Evolutionary conservation across 441 rosid species (phyloP).

Genomic region (Sinapis alba): DNA sequence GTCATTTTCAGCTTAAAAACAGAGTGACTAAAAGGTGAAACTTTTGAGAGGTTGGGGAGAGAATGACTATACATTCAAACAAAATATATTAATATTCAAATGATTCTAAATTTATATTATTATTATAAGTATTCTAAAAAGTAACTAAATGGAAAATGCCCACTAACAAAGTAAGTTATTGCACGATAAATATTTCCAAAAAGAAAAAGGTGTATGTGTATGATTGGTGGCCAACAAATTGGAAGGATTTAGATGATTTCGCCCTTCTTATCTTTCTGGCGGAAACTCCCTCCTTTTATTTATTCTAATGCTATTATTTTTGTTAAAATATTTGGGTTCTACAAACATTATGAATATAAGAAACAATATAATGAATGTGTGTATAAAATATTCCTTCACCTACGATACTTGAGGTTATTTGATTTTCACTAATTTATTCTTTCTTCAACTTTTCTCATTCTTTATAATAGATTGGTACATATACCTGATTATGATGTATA

Average conservation of each 20-base stretch:
- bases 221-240: constrained; percentile 55
- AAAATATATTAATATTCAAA: constrained; percentile 29
- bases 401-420: constrained; percentile 32
- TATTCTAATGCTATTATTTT: constrained; percentile 37
- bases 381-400: constrained; percentile 2
- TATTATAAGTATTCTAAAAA: constrained; percentile 25
- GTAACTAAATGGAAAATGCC: constrained; percentile 58
- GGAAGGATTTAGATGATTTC: constrained; percentile 55
- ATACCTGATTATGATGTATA: constrained; percentile 38
- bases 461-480: constrained; percentile 32
- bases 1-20: constrained; percentile 25
- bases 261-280: constrained; percentile 48
- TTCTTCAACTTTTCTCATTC: constrained; percentile 27
- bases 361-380: neutral
- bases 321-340: constrained; percentile 11
- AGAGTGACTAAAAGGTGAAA: constrained; percentile 41
- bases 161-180: constrained; percentile 61
- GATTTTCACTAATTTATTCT: constrained; percentile 39
- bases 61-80: constrained; percentile 31
- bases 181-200: constrained; percentile 29
- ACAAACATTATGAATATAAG: constrained; percentile 7
- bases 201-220: constrained; percentile 35
- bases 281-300: constrained; percentile 33
- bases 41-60: constrained; percentile 54
- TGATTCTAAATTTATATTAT: constrained; percentile 41